A percentile compares a stretch with the other conserved stretches of the same genome.
Conservation (phyloP, 1,284 basidiomycete species). For the Cutaneotrichosporon sp. region DNA sequence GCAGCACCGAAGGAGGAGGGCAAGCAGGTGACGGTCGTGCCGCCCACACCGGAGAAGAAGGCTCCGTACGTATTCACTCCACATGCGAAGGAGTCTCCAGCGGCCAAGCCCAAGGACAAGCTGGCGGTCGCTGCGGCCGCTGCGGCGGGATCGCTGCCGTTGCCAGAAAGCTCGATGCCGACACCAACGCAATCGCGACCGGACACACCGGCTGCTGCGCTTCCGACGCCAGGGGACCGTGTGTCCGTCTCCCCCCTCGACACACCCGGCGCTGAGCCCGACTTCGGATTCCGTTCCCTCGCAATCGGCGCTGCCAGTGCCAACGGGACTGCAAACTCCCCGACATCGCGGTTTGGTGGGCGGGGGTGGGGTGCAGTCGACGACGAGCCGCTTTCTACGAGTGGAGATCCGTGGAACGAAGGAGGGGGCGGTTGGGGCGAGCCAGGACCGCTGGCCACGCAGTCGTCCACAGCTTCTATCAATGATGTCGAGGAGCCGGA, state of each 20-base stretch:
- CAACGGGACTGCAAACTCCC: neutral
- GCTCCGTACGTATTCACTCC: slow-evolving; percentile 7
- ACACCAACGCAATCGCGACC: slow-evolving; percentile 31
- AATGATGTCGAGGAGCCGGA: slow-evolving; percentile 12
- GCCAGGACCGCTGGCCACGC: slow-evolving; percentile 6
- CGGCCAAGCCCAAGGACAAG: neutral
- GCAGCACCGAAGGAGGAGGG: slow-evolving; percentile 14
- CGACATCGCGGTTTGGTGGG: slow-evolving; percentile 4
- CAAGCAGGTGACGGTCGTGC: slow-evolving; percentile 4
- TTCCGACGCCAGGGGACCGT: slow-evolving; percentile 22
- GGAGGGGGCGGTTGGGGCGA: slow-evolving; percentile 19
- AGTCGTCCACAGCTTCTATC: slow-evolving; percentile 7
- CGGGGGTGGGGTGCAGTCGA: slow-evolving; percentile 19
- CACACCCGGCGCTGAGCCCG: slow-evolving; percentile 21
- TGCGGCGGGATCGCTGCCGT: slow-evolving; percentile 23
- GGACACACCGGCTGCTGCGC: slow-evolving; percentile 19
- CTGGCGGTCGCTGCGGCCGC: neutral
- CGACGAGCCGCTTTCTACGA: slow-evolving; percentile 9
- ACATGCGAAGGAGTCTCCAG: neutral
- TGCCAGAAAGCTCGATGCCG: slow-evolving; percentile 27
- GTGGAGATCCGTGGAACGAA: slow-evolving; percentile 8
- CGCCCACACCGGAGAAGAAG: slow-evolving; percentile 11
- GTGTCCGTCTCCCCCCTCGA: slow-evolving; percentile 45
- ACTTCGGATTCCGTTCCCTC: slow-evolving; percentile 37
- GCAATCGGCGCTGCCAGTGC: slow-evolving; percentile 29